Base-by-base conservation (phyloP, 2,329 filamentous ascomycete species). In the Chrysoporthe cubensis region DNA sequence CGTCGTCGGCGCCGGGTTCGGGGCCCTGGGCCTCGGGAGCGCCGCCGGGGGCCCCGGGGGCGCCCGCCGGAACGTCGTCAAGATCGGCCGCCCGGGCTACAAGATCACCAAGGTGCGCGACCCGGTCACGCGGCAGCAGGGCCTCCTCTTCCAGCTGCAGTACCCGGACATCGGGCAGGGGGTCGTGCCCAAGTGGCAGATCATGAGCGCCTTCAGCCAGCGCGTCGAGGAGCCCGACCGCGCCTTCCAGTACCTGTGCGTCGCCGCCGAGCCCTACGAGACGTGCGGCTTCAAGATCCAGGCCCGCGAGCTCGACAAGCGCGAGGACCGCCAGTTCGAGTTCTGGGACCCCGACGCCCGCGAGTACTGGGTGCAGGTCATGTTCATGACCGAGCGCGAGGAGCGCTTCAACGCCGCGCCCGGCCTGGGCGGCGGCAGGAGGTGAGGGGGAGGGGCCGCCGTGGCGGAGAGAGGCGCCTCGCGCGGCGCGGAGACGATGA, bases 191-290 rank as follows among this genome's bases (percentile, higher is more conserved):
- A 90, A 93, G 73, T 93, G 97, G 77, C 90, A 96, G 72, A 97
- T 99, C 80, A 98, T 98, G 94, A 97, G 93, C 78, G 95, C 96
- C 16, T 99, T 94, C 78, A 93, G 97, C 80, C 96, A 99, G 86
- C 94, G 92, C 79, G 85, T 97, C 64, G 96, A 99, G 80, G 93
- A 97, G 70, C 93, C 94, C 13, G 95, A 99, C 79, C 94, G 96
- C 81, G 90, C 90, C 73, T 98, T 91, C 77, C 96, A 99, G 85
- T 99, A 98, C 78, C 84, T 99, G 73, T 85, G 98, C 63, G 92
- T 99, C 13, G 95, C 96, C 0, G 96, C 95, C 13, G 96, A 99
- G 83, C 96, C 96, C 13, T 99, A 99, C 82, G 95, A 99, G 87
- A 98, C 94, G 2, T 96, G 95, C 78, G 93, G 88, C 4, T 98